A percentile compares a stretch with the other conserved stretches of the same genome.
Conservation (phyloP, 352 stramenopile species). For the Pythium aquatile region DNA sequence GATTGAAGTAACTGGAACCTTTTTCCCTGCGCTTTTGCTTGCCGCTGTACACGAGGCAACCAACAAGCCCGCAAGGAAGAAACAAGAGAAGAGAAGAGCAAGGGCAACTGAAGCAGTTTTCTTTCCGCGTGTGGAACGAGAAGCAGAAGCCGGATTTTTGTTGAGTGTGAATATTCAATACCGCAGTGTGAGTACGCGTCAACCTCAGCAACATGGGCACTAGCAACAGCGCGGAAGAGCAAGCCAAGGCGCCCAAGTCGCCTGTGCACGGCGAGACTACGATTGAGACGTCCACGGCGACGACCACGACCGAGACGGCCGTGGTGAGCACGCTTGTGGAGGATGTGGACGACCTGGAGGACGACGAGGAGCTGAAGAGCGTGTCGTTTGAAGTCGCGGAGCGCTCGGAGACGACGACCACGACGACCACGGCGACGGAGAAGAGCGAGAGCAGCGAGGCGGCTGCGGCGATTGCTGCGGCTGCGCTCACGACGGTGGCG, state of each 20-base stretch:
- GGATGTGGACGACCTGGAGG: constrained; percentile 49
- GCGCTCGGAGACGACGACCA: neutral
- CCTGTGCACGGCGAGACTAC: constrained; percentile 69
- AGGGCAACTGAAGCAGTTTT: neutral
- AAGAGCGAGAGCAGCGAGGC: neutral
- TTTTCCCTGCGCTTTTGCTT: neutral
- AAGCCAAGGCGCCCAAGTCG: constrained; percentile 2
- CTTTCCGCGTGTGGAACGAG: no score
- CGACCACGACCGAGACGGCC: constrained; percentile 88
- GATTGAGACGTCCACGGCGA: constrained; percentile 72
- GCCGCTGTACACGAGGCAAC: constrained; percentile 15
- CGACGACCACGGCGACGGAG: neutral
- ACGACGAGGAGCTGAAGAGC: constrained; percentile 13
- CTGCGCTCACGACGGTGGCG: neutral
- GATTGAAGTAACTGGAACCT: neutral
- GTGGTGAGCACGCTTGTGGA: constrained; percentile 95
- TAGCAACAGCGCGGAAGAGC: constrained; percentile 20
- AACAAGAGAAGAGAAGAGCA: neutral
- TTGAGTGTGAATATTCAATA: constrained; percentile 4
- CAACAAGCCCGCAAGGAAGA: no score
- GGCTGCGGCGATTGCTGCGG: neutral
- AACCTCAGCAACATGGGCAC: constrained; percentile 11
- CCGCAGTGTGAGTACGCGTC: neutral
- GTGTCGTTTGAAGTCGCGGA: constrained; percentile 17
- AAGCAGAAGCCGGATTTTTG: neutral